Evolutionary conservation across 306 rosid species (phyloP).

Genomic region (Corylus avellana): DNA sequence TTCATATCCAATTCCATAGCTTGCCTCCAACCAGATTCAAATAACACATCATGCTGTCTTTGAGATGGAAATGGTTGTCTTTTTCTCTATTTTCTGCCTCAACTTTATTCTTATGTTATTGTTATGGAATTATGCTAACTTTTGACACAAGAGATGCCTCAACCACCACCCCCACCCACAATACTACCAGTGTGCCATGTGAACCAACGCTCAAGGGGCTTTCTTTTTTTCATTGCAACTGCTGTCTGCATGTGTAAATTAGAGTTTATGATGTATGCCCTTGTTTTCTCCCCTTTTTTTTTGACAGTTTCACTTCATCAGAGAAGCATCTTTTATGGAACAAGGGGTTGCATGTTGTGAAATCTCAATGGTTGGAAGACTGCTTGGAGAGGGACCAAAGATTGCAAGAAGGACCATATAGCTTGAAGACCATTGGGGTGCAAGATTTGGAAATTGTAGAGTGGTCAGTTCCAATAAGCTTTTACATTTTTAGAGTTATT

Average conservation of each 20-base stretch:
- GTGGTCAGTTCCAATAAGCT: constrained; percentile 50
- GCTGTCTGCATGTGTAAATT: background rate
- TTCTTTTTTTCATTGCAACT: background rate
- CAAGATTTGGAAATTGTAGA: constrained; percentile 49
- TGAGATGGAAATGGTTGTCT: background rate
- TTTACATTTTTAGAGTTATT: background rate
- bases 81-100: background rate
- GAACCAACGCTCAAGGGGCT: background rate
- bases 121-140: background rate
- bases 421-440: constrained; percentile 54
- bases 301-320: constrained; percentile 53
- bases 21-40: too few relatives aligned
- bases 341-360: constrained; percentile 60
- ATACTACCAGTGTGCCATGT: background rate
- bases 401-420: constrained; percentile 73
- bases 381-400: constrained; percentile 53
- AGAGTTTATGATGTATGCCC: background rate
- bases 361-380: constrained; percentile 87
- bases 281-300: background rate
- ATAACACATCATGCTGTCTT: too few relatives aligned
- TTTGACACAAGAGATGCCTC: background rate
- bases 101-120: background rate
- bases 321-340: constrained; percentile 52
- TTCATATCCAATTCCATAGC: too few relatives aligned
- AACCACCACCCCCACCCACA: too few relatives aligned